phyloP scores from a whole-genome alignment of 192 early-diverging fungal species.

The Phlyctochytrium planicorne region DNA sequence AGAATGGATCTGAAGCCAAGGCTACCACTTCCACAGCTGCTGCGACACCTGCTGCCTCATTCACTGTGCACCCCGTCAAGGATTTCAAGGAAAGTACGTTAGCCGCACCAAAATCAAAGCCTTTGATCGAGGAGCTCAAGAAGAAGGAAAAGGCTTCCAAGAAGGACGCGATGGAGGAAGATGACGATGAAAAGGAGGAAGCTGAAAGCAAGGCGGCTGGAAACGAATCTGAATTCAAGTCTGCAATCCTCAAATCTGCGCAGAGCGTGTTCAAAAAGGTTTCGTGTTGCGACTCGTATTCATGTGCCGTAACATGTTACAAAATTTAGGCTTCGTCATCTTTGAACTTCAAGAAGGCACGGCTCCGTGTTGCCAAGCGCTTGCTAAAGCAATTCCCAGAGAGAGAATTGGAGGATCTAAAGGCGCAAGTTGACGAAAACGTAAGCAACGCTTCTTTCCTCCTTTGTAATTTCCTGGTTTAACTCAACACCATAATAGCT shows the following conservation, averaged over 20 bases:
- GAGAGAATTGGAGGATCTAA: not conserved
- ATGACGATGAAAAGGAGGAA: constrained; percentile 13
- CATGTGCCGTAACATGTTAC: too few relatives aligned
- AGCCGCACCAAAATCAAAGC: constrained; percentile 28
- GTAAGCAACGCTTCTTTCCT: too few relatives aligned
- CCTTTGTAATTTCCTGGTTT: too few relatives aligned
- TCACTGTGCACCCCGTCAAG: not conserved
- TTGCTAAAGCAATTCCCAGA: not conserved
- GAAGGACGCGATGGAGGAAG: constrained; percentile 8
- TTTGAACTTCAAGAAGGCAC: not conserved
- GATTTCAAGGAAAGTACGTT: constrained; percentile 25
- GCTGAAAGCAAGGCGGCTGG: constrained; percentile 15
- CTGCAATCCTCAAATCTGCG: too few relatives aligned
- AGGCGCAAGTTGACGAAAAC: not conserved
- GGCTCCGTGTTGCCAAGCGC: not conserved
- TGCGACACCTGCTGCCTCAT: constrained; percentile 4
- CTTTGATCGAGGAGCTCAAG: constrained; percentile 41
- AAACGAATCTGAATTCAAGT: constrained; percentile 6
- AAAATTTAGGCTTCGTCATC: too few relatives aligned
- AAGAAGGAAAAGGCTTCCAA: constrained; percentile 29
- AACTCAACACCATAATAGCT: too few relatives aligned
- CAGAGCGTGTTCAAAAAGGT: too few relatives aligned
- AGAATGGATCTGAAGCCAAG: constrained; percentile 21
- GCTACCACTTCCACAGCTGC: constrained; percentile 13
- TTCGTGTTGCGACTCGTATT: too few relatives aligned